Conservation (phyloP, 768 basidiomycete genomes). For the Termitomyces heimii region DNA sequence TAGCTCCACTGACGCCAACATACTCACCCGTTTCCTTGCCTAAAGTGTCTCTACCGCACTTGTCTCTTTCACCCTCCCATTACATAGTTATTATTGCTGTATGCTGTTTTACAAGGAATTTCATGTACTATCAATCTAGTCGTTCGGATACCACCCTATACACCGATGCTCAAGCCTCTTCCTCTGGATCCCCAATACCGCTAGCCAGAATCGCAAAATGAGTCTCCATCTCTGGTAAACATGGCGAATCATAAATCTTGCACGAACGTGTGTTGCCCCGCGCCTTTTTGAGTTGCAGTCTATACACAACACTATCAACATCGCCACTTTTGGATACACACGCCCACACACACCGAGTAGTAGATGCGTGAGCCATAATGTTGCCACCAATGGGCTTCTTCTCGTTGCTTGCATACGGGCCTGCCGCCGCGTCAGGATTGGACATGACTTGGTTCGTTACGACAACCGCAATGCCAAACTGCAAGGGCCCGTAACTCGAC, state of each 20-base stretch:
- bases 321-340: not conserved
- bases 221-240: constrained; percentile 93
- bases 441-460: constrained; percentile 99
- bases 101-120: constrained; percentile 19
- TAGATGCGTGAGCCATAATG: constrained; percentile 98
- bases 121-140: constrained; percentile 17
- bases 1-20: constrained; percentile 75
- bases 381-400: constrained; percentile 99
- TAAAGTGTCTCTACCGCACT: constrained; percentile 24
- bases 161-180: constrained; percentile 46
- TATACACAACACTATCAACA: constrained; percentile 21
- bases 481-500: not conserved
- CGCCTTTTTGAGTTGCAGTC: constrained; percentile 87
- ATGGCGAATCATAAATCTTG: constrained; percentile 98
- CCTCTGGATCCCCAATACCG: constrained; percentile 94
- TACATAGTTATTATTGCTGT: constrained; percentile 17
- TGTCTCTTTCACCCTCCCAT: constrained; percentile 12
- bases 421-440: constrained; percentile 91
- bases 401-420: constrained; percentile 83
- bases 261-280: constrained; percentile 90
- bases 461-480: constrained; percentile 98
- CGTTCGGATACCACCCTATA: constrained; percentile 5
- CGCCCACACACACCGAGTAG: constrained; percentile 62
- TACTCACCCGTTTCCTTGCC: constrained; percentile 82
- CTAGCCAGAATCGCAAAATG: constrained; percentile 89